Evolutionary conservation across 2,329 filamentous ascomycete species (phyloP).

Genomic region (Beauveria medogensis): DNA sequence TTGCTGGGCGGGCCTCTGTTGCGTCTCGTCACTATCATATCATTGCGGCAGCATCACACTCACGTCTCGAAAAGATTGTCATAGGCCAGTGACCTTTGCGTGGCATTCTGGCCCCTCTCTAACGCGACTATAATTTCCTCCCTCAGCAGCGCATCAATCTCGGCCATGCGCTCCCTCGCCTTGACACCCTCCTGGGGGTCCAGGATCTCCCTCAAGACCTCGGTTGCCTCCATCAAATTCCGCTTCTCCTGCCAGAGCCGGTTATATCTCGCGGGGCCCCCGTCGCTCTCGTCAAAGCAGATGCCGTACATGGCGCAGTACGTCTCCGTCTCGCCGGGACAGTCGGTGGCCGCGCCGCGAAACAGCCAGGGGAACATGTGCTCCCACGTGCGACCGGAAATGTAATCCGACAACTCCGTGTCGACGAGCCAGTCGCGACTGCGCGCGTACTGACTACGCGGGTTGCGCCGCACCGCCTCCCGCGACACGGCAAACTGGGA

Average conservation of each 20-base stretch:
- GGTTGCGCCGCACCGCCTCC: conserved; percentile 22
- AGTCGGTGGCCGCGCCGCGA: conserved; percentile 29
- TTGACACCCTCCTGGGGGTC: conserved; percentile 4
- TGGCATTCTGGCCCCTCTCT: background rate
- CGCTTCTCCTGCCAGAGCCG: conserved; percentile 5
- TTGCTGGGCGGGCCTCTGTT: background rate
- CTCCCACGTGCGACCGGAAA: conserved; percentile 27
- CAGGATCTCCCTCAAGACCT: conserved; percentile 1
- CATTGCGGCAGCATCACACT: background rate
- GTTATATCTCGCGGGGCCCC: background rate
- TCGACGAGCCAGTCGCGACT: conserved; percentile 23
- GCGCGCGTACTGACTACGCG: conserved; percentile 21
- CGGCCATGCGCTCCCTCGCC: conserved; percentile 1
- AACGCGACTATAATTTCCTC: background rate
- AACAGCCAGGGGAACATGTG: conserved; percentile 27
- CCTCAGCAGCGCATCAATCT: background rate
- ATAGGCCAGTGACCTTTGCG: background rate
- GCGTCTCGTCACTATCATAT: background rate
- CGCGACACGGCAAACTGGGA: conserved; percentile 27
- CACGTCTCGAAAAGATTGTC: background rate
- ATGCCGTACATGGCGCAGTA: conserved; percentile 27
- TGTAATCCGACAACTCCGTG: conserved; percentile 21
- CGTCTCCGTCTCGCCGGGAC: conserved; percentile 31
- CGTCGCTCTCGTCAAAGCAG: conserved; percentile 20
- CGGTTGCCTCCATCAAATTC: conserved; percentile 6